Conservation (phyloP, 768 basidiomycete genomes). For the Lactarius pseudohatsudake region DNA sequence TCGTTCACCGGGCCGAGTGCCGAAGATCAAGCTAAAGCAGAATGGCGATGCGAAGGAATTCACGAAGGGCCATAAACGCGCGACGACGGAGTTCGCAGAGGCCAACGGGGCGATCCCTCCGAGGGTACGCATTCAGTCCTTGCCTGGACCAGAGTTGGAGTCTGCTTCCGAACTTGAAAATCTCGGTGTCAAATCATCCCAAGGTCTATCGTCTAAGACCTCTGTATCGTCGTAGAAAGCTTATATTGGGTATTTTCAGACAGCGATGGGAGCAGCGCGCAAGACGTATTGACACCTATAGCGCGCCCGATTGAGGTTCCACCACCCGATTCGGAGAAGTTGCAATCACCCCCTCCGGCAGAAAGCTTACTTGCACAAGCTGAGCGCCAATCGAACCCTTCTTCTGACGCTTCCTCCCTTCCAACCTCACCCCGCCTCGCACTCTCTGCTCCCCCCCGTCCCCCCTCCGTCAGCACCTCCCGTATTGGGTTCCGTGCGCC, state of each 20-base stretch:
- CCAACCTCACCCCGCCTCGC: constrained; percentile 29
- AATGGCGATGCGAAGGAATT: constrained; percentile 27
- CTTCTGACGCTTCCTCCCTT: not conserved
- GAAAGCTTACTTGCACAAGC: not conserved
- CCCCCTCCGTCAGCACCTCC: constrained; percentile 41
- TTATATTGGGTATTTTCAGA: constrained; percentile 31
- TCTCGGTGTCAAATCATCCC: not conserved
- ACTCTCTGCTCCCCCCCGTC: constrained; percentile 39
- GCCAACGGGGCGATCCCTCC: constrained; percentile 33
- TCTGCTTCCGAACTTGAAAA: constrained; percentile 6
- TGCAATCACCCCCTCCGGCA: constrained; percentile 37
- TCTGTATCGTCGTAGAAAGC: constrained; percentile 28
- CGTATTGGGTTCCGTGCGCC: constrained; percentile 47
- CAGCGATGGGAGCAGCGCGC: constrained; percentile 41
- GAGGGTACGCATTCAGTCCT: constrained; percentile 22
- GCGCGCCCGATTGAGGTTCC: constrained; percentile 24
- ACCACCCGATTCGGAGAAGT: constrained; percentile 7
- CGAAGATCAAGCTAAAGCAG: constrained; percentile 23
- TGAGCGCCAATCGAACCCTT: constrained; percentile 2
- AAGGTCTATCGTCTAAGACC: constrained; percentile 28
- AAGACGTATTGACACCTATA: constrained; percentile 17
- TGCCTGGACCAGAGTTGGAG: constrained; percentile 11
- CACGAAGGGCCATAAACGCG: constrained; percentile 34
- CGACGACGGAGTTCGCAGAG: constrained; percentile 35
- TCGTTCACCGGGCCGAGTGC: constrained; percentile 41